Evolutionary conservation across 1,284 basidiomycete genomes (phyloP), one percentile per base, ranked within the genome.

Genomic region (Apiotrichum domesticum): DNA sequence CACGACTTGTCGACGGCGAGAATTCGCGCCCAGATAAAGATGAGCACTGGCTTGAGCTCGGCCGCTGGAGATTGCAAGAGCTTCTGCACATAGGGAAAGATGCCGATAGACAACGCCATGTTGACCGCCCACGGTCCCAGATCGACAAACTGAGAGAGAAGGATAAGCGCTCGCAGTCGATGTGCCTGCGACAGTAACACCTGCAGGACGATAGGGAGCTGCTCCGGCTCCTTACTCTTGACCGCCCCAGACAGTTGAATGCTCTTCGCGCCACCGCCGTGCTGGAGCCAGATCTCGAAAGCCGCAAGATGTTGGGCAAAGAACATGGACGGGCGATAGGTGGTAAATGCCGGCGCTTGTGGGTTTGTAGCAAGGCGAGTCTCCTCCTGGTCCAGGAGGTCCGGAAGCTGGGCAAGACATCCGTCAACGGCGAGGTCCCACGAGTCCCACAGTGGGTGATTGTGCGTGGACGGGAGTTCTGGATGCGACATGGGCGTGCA

Each of bases 21-120:
- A 59, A 98, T 97, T 14, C 95, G 84, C 1, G 95, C 90, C 96
- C 96, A 98, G 61, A 98, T 98, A 79, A 98, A 98, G 65, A 98
- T 97, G 35, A 98, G 81, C n/a, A 98, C 94, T 0, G 96, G 95
- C 51, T 93, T 88, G 35, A 98, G 83, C 70, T 98, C 95, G 62
- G 88, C 87, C 0, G 92, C 91, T 0, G 94, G 93, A 0, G 93
- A 93, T 76, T 96, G 94, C 3, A 98, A 82, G 5, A 98, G 83
- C 70, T 96, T 95, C 61, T 93, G 91, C 46, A 98, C 97, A 72
- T 98, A 98, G 2, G 96, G 96, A 79, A 98, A 98, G 69, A 98
- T 98, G 21, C 95, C 95, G 68, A 98, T 97, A n/a, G 90, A 90
- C 40, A 98, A 82, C 6, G 96, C 93, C 41, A 97, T 85, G 65